Evolutionary conservation across 345 rosid genomes (phyloP).

Genomic region (Garcia nutans): DNA sequence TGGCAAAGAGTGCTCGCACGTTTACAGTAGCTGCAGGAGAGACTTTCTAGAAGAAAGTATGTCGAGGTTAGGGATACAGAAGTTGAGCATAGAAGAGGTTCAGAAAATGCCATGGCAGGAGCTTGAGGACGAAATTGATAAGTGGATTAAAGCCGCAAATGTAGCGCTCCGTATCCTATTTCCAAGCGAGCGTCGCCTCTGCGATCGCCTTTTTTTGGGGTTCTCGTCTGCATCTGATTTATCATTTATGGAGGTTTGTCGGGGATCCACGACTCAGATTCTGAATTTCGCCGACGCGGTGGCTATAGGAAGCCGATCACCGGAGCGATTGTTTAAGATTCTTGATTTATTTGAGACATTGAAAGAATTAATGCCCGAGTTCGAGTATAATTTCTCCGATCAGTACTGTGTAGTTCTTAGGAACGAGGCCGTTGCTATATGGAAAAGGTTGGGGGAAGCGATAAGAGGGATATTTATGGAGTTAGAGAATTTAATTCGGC

Average conservation of each 20-base stretch:
- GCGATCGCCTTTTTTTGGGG: conserved; percentile 77
- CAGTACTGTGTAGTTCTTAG: conserved; percentile 9
- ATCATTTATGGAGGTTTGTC: conserved; percentile 91
- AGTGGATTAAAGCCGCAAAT: conserved; percentile 79
- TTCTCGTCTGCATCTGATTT: conserved; percentile 66
- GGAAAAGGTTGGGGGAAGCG: conserved; percentile 79
- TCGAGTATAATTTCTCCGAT: too few relatives aligned
- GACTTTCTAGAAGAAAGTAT: conserved; percentile 82
- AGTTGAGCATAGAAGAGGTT: conserved; percentile 77
- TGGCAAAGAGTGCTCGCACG: conserved; percentile 72
- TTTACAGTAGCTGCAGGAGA: conserved; percentile 70
- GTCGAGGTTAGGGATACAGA: conserved; percentile 28
- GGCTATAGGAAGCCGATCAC: conserved; percentile 74
- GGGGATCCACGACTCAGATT: conserved; percentile 34
- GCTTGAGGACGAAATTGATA: conserved; percentile 76
- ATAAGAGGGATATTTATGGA: conserved; percentile 88
- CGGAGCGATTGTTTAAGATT: conserved; percentile 82
- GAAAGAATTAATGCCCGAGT: too few relatives aligned
- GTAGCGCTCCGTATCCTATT: conserved; percentile 73
- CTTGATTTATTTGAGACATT: too few relatives aligned
- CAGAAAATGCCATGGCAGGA: conserved; percentile 77
- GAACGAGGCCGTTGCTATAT: conserved; percentile 65
- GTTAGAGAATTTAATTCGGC: conserved; percentile 76
- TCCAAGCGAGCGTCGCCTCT: conserved; percentile 88
- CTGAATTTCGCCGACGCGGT: conserved; percentile 71